These are phyloP conservation scores for Rhizophora apiculata DNA, from an alignment of 345 rosid genomes.

Conservation along the genomic window DNA sequence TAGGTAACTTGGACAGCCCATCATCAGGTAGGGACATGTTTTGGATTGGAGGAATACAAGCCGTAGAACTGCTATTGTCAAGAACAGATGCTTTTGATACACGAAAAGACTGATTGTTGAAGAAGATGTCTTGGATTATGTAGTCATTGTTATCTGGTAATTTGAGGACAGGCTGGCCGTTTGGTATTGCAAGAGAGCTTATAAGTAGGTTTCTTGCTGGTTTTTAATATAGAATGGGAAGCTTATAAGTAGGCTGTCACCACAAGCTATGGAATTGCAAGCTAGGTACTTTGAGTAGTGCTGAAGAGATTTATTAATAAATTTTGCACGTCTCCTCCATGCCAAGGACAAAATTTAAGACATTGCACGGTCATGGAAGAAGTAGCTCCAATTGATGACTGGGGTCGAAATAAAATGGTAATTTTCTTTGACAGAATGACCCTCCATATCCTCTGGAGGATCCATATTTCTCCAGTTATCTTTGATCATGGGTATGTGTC, in stretches of 20 bases:
- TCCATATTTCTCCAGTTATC: too few species aligned
- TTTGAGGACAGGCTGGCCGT: constrained; percentile 23
- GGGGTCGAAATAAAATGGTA: too few species aligned
- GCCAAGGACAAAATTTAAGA: too few species aligned
- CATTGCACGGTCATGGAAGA: too few species aligned
- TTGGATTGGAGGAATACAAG: constrained; percentile 14
- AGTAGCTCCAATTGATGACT: too few species aligned
- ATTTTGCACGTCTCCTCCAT: too few species aligned
- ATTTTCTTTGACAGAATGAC: too few species aligned
- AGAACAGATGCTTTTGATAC: constrained; percentile 29
- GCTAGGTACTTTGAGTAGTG: constrained; percentile 7
- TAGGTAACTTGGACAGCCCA: not conserved
- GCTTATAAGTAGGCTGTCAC: constrained; percentile 22
- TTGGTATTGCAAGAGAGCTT: constrained; percentile 22
- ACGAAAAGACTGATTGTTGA: constrained; percentile 32
- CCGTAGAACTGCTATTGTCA: not conserved
- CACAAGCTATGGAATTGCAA: constrained; percentile 31
- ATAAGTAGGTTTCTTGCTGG: constrained; percentile 30
- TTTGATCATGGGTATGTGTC: too few species aligned
- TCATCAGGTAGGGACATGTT: constrained; percentile 28
- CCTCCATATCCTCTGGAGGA: too few species aligned
- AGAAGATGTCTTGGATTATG: constrained; percentile 26
- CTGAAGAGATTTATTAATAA: too few species aligned
- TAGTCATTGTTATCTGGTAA: constrained; percentile 16
- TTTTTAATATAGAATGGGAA: constrained; percentile 39